Evolutionary conservation across 2,329 filamentous ascomycete species (phyloP).

Genomic region (Exophiala sp.): DNA sequence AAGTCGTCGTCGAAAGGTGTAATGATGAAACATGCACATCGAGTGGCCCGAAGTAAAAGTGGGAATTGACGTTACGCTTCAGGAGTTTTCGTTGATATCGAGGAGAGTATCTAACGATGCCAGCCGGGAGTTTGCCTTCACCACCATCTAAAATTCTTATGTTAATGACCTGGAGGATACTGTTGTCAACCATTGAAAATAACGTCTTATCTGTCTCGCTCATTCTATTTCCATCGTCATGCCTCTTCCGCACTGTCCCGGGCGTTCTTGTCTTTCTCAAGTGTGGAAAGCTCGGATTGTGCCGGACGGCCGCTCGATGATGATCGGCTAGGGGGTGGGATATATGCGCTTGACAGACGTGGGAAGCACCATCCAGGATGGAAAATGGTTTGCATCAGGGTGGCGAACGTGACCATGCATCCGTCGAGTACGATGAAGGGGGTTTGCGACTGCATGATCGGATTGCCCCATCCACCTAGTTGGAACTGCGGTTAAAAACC

Average conservation of each 20-base stretch:
- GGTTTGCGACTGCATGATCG: conserved; percentile 47
- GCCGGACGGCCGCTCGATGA: background rate
- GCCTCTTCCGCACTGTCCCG: background rate
- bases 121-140: no score
- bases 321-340: background rate
- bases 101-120: no score
- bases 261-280: background rate
- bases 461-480: conserved; percentile 40
- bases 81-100: no score
- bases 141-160: no score
- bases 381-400: conserved; percentile 19
- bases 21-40: no score
- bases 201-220: no score
- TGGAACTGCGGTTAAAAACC: no score
- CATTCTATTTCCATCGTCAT: background rate
- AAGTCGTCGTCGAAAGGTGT: no score
- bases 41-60: no score
- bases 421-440: conserved; percentile 52
- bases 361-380: conserved; percentile 27
- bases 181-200: no score
- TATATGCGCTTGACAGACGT: conserved; percentile 14
- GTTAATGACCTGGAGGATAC: no score
- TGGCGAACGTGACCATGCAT: conserved; percentile 22
- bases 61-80: no score
- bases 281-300: background rate